Evolutionary conservation across 192 early-diverging fungal species (phyloP), one percentile per base, ranked within the genome.

Genomic region (Gamsiella multidivaricata): DNA sequence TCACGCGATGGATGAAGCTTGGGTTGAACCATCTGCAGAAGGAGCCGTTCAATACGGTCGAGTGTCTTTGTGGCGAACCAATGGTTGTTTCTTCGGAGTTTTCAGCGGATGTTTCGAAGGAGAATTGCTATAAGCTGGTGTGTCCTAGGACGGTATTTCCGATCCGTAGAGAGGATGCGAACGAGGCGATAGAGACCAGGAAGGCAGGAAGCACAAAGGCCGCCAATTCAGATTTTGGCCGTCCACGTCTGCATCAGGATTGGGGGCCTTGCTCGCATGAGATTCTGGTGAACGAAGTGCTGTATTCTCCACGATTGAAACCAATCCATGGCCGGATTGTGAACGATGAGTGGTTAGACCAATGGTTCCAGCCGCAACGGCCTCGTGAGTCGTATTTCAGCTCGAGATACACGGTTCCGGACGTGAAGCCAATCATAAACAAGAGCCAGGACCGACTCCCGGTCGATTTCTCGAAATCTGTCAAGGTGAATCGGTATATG

Each of bases 1-100:
- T 78, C 15, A 69, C 74, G 0, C 54, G 74, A 15, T 78, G 74
- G 74, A 45, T 78, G 9, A 22, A 64, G 28, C 18, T 28, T 18
- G 53, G 54, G 26, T 33, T 49, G 6, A 69, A 61, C n/a, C 42
- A 62, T 9, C 45, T 69, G 20, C 54, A 42, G 4, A 45, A 57
- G 31, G 46, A 43, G 12, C 74, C 74, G 1, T 78, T 69, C 20
- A 78, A 62, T 32, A 14, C 3, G 8, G 32, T 78, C 14, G 23
- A 63, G 1, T 78, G 74, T 23, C 45, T 23, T 32, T 78, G 74
- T 25, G 58, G 54, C 25, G 41, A 57, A 2, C 39, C 66, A 11
- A 59, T 78, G 66, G 33, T 69, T 14, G 62, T 73, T 29, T 33
- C 70, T 1, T 55, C 45, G n/a, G 52, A 65, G 8, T 4, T 52